Evolutionary conservation across 2,329 filamentous ascomycete species (phyloP).

Genomic region (Ophiostoma novo-ulmi): DNA sequence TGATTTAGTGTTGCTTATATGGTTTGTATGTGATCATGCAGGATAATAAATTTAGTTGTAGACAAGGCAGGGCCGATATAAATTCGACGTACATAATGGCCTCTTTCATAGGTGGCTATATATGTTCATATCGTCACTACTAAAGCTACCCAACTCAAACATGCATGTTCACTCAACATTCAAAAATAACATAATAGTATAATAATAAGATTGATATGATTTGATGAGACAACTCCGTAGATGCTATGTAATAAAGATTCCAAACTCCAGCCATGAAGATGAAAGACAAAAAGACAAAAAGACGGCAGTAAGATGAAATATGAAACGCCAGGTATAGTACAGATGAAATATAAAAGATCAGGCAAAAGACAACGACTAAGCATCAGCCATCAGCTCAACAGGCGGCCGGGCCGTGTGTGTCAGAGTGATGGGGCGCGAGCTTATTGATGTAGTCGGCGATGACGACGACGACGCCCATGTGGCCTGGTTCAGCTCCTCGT

Average conservation of each 20-base stretch:
- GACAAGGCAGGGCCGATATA: no score
- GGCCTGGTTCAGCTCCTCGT: constrained; percentile 38
- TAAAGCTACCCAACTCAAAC: no score
- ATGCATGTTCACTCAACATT: neutral
- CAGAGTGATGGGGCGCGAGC: constrained; percentile 40
- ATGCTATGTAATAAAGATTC: neutral
- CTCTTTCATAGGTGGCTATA: no score
- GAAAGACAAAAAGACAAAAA: constrained; percentile 2
- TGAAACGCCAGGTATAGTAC: constrained; percentile 17
- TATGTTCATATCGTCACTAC: no score
- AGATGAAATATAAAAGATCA: constrained; percentile 5
- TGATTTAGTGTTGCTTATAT: no score
- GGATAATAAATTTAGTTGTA: no score
- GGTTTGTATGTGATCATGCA: no score
- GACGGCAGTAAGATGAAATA: neutral
- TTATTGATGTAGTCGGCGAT: constrained; percentile 24
- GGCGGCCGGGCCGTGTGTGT: constrained; percentile 60
- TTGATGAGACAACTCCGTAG: neutral
- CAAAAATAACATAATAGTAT: neutral
- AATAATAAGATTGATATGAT: neutral
- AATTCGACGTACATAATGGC: no score
- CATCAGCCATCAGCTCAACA: constrained; percentile 57
- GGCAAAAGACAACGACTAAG: constrained; percentile 23
- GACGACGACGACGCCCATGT: constrained; percentile 16
- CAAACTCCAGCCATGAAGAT: constrained; percentile 8